Percentiles rank a stretch among this genome's conserved stretches.
Conservation (phyloP, 2,329 filamentous ascomycete genomes). For the Coniochaeta pulveracea region DNA sequence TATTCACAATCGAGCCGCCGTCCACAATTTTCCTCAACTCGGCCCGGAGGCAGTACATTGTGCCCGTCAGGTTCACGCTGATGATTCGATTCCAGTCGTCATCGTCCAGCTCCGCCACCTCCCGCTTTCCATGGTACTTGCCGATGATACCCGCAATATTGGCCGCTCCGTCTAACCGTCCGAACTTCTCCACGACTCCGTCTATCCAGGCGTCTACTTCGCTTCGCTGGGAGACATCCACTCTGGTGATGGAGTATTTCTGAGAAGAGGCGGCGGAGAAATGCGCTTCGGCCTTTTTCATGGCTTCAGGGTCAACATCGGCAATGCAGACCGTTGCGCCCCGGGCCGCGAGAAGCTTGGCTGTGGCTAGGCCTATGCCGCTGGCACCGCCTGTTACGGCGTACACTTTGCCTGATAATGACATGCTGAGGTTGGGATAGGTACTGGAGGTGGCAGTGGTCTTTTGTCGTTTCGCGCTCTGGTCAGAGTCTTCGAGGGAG, state of each 20-base stretch:
- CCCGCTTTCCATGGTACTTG: conserved; percentile 25
- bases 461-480: conserved; percentile 2
- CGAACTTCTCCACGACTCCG: conserved; percentile 32
- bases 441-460: background rate
- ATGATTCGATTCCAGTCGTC: conserved; percentile 37
- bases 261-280: conserved; percentile 15
- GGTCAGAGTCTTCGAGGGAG: conserved; percentile 1
- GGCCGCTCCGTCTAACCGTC: conserved; percentile 40
- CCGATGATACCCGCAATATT: conserved; percentile 42
- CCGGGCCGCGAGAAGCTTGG: conserved; percentile 22
- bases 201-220: conserved; percentile 41
- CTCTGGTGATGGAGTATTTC: conserved; percentile 22
- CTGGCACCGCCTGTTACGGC: conserved; percentile 11
- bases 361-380: conserved; percentile 29
- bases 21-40: conserved; percentile 30
- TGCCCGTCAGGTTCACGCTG: conserved; percentile 36
- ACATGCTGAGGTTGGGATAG: background rate
- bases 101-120: conserved; percentile 31
- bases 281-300: conserved; percentile 18
- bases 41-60: conserved; percentile 37
- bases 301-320: conserved; percentile 21
- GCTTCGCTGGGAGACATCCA: conserved; percentile 34
- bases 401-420: conserved; percentile 8
- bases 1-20: conserved; percentile 48
- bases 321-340: conserved; percentile 27